Percentiles rank a stretch among this genome's conserved stretches.
phyloP scores from a whole-genome alignment of 345 rosid genomes.

The Syzygium jambos region DNA sequence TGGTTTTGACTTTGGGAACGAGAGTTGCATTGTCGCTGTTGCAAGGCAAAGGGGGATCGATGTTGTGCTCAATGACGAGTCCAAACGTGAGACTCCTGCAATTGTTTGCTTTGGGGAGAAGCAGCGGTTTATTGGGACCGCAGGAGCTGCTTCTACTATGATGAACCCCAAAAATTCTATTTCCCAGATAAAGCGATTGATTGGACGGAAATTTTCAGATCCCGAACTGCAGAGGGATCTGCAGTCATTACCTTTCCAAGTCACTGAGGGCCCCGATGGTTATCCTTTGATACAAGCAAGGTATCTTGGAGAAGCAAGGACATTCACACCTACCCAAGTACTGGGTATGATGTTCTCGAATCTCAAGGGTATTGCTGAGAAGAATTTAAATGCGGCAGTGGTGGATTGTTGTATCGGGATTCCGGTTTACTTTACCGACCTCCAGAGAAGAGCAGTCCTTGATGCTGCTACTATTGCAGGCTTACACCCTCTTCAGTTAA shows the following conservation, averaged over 20 bases:
- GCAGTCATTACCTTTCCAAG: slow-evolving; percentile 59
- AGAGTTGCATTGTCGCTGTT: slow-evolving; percentile 91
- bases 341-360: slow-evolving; percentile 84
- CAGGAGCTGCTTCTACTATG: slow-evolving; percentile 68
- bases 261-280: slow-evolving; percentile 84
- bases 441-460: slow-evolving; percentile 86
- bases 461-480: slow-evolving; percentile 98
- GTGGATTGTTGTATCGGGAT: slow-evolving; percentile 97
- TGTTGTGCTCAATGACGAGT: slow-evolving; percentile 96
- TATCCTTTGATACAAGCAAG: slow-evolving; percentile 78
- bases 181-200: slow-evolving; percentile 59
- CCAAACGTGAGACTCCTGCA: slow-evolving; percentile 91
- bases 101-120: slow-evolving; percentile 79
- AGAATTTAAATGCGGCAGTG: slow-evolving; percentile 76
- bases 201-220: slow-evolving; percentile 60
- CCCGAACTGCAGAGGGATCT: slow-evolving; percentile 89
- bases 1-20: slow-evolving; percentile 98
- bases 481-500: slow-evolving; percentile 70
- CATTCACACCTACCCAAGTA: slow-evolving; percentile 87
- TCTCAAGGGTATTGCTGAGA: slow-evolving; percentile 82
- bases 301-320: slow-evolving; percentile 68
- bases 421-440: slow-evolving; percentile 88
- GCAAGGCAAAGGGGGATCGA: slow-evolving; percentile 99
- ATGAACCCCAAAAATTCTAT: slow-evolving; percentile 75
- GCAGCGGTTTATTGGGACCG: slow-evolving; percentile 75